Conservation (phyloP, 306 rosid species). For the Pterocarpus macrocarpus region DNA sequence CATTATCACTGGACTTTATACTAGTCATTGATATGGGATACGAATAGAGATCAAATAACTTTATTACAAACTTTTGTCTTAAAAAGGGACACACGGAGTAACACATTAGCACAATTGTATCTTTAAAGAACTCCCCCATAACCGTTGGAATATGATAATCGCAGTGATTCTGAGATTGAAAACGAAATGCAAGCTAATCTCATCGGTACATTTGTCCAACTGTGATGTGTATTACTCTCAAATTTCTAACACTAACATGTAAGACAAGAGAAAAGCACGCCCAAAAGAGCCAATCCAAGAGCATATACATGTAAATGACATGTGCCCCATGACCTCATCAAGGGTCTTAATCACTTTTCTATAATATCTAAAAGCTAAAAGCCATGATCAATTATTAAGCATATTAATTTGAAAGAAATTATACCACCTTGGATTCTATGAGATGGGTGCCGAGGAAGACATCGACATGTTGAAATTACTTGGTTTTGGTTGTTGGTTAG, state of each 20-base stretch:
- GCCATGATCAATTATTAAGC: not conserved
- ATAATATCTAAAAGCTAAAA: not conserved
- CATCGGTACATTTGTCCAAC: not conserved
- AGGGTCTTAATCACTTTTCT: slow-evolving; percentile 20
- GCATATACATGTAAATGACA: slow-evolving; percentile 1
- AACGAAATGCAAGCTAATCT: not conserved
- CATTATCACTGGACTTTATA: not conserved
- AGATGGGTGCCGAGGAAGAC: not conserved
- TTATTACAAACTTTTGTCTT: not conserved
- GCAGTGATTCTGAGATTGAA: not conserved
- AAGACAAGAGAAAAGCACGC: not conserved
- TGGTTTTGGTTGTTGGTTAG: not conserved
- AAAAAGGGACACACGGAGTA: not conserved
- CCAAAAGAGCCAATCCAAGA: not conserved
- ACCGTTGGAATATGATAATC: not conserved
- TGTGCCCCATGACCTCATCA: not conserved
- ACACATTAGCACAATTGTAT: not conserved
- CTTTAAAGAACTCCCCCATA: not conserved
- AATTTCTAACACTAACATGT: not conserved
- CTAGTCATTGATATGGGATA: not conserved
- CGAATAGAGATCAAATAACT: not conserved
- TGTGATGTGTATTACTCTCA: not conserved
- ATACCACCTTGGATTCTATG: slow-evolving; percentile 9
- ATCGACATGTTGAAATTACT: not conserved
- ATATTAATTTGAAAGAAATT: not conserved